Conservation (phyloP, 257 asterid genomes). For the Echium plantagineum region DNA sequence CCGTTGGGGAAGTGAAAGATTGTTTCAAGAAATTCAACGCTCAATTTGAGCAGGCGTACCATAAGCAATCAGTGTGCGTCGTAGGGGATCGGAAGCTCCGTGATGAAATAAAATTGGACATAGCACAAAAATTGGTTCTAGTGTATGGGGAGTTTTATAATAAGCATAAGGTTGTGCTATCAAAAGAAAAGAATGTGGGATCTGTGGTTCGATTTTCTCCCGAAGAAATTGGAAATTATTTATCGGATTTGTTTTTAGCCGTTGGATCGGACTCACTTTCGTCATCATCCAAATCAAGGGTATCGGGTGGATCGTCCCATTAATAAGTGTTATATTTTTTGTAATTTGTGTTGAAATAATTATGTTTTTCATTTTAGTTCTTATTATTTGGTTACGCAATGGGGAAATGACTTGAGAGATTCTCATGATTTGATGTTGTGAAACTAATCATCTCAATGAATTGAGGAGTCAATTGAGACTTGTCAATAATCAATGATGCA, state of each 20-base stretch:
- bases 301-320: not conserved
- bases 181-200: conserved; percentile 26
- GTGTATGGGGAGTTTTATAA: conserved; percentile 46
- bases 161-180: conserved; percentile 18
- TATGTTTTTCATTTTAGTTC: too few relatives aligned
- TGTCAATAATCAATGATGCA: too few relatives aligned
- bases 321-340: not conserved
- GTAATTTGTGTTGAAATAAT: too few relatives aligned
- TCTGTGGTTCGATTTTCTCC: conserved; percentile 52
- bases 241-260: conserved; percentile 49
- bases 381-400: too few relatives aligned
- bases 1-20: conserved; percentile 35
- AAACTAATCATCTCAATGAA: too few relatives aligned
- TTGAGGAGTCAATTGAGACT: too few relatives aligned
- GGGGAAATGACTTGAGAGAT: too few relatives aligned
- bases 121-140: conserved; percentile 37
- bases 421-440: too few relatives aligned
- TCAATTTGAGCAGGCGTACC: conserved; percentile 53
- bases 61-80: conserved; percentile 41
- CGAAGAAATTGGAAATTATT: conserved; percentile 44
- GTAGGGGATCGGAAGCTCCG: conserved; percentile 55
- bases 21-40: conserved; percentile 46
- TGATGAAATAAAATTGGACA: conserved; percentile 34
- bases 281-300: conserved; percentile 15
- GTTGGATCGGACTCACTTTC: conserved; percentile 25